Conservation (phyloP, 108 stramenopile genomes). For the Mediolabrus comicus region DNA sequence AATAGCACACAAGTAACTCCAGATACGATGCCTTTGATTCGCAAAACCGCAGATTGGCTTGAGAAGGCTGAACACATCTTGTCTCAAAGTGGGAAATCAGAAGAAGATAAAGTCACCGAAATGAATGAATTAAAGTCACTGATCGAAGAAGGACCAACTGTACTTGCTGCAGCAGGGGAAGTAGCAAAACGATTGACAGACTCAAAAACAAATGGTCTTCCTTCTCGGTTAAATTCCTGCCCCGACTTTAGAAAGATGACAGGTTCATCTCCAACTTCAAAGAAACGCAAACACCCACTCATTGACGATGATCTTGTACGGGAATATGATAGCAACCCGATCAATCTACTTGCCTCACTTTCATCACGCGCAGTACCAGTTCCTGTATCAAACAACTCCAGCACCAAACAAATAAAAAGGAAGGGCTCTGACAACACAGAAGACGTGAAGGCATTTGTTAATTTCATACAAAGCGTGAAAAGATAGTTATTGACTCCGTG, state of each 20-base stretch:
- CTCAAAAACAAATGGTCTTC: neutral
- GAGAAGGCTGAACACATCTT: constrained; percentile 14
- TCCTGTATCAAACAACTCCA: constrained; percentile 14
- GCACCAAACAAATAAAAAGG: constrained; percentile 1
- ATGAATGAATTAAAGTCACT: constrained; percentile 70
- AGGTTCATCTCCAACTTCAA: neutral
- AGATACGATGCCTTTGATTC: constrained; percentile 30
- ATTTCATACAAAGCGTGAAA: constrained; percentile 66
- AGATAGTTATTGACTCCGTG: neutral
- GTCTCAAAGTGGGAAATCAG: neutral
- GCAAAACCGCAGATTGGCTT: constrained; percentile 45
- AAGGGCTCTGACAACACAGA: constrained; percentile 28
- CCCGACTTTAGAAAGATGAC: constrained; percentile 4
- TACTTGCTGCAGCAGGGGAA: constrained; percentile 23
- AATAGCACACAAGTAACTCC: constrained; percentile 11
- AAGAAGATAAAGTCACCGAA: constrained; percentile 52
- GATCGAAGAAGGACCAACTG: constrained; percentile 58
- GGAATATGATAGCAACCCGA: constrained; percentile 24
- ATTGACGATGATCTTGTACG: neutral
- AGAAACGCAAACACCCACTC: constrained; percentile 10
- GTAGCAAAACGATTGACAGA: constrained; percentile 15
- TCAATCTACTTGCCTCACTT: constrained; percentile 47
- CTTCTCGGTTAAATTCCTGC: constrained; percentile 8
- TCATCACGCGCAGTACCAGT: constrained; percentile 43
- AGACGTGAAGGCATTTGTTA: constrained; percentile 77